Evolutionary conservation across 306 rosid species (phyloP), one percentile per base, ranked within the genome.

Genomic region (Begonia peltatifolia): DNA sequence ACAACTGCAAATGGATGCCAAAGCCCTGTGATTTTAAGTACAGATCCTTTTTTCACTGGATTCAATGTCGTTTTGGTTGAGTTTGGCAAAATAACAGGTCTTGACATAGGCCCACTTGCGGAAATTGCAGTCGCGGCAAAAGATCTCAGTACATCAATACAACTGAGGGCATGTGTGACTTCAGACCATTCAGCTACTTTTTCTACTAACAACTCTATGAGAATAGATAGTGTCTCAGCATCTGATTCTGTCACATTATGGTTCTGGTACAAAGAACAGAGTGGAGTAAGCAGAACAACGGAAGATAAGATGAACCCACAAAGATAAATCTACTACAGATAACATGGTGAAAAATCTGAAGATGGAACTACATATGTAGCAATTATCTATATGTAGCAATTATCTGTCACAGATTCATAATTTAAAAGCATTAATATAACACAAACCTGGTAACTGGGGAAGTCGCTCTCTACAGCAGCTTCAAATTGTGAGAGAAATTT

Each of bases 1-100:
- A 77, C 83, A 38, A 89, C 68, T 57, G 95, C 90, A 80, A 68
- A 82, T 59, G 97, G 97, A 76, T 89, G 97, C 97, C 97, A 89
- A 44, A 89, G 67, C 41, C 97, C 94, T 68, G 67, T 68, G 68
- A 76, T 61, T 42, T 78, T 59, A 64, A 89, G 84, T 54, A 76
- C 67, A 54, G 97, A 72, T 47, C 72, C 69, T 10, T 60, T 71
- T 43, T 49, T 64, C 47, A 64, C 84, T 59, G 58, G 59, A 44
- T 57, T 65, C 47, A 59, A 30, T 44, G 64, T 52, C 25, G 13
- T 36, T 64, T 57, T 64, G 53, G 63, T 51, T 30, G 80, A 76
- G 42, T 63, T 52, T 30, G 84, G 73, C 68, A 80, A 53, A 70
- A 89, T 53, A 47, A 80, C 59, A 63, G 97, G 97, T 75, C 95